These are phyloP conservation scores for Aspergillus pseudoglaucus DNA, from an alignment of 2,329 filamentous ascomycete genomes.

Conservation along the genomic window DNA sequence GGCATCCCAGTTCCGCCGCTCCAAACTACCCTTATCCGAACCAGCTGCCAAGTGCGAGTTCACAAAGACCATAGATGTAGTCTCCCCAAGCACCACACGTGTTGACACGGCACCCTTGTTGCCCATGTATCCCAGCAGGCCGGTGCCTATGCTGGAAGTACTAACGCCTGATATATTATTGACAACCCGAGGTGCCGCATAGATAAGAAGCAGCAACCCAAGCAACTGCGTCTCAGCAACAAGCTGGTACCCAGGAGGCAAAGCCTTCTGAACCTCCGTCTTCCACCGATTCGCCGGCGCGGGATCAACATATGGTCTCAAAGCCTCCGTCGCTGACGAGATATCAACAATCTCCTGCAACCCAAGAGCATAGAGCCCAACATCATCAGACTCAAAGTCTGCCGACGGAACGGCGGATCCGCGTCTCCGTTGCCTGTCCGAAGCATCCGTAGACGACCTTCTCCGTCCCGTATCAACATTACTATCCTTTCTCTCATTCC, in stretches of 20 bases:
- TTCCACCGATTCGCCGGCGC: slow-evolving; percentile 73
- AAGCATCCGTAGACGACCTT: slow-evolving; percentile 8
- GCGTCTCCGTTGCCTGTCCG: slow-evolving; percentile 43
- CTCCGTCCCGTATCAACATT: too few species aligned
- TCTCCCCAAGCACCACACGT: slow-evolving; percentile 79
- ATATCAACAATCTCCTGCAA: slow-evolving; percentile 91
- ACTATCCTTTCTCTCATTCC: slow-evolving; percentile 8
- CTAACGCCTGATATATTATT: slow-evolving; percentile 74
- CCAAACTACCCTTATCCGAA: slow-evolving; percentile 66
- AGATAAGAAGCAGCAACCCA: slow-evolving; percentile 76
- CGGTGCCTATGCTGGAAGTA: slow-evolving; percentile 77
- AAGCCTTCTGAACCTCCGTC: slow-evolving; percentile 61
- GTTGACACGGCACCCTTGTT: slow-evolving; percentile 89
- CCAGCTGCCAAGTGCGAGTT: slow-evolving; percentile 91
- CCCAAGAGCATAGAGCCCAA: slow-evolving; percentile 84
- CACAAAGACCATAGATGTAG: slow-evolving; percentile 80
- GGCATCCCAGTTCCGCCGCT: slow-evolving; percentile 85
- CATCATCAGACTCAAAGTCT: slow-evolving; percentile 48
- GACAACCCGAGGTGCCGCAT: slow-evolving; percentile 70
- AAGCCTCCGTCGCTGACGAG: slow-evolving; percentile 68
- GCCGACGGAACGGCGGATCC: slow-evolving; percentile 37
- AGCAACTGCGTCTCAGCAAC: slow-evolving; percentile 79
- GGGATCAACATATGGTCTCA: slow-evolving; percentile 69
- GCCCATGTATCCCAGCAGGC: slow-evolving; percentile 84
- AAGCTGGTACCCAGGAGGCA: slow-evolving; percentile 71